Base-by-base conservation (phyloP, 345 rosid species). In the Draba incana region DNA sequence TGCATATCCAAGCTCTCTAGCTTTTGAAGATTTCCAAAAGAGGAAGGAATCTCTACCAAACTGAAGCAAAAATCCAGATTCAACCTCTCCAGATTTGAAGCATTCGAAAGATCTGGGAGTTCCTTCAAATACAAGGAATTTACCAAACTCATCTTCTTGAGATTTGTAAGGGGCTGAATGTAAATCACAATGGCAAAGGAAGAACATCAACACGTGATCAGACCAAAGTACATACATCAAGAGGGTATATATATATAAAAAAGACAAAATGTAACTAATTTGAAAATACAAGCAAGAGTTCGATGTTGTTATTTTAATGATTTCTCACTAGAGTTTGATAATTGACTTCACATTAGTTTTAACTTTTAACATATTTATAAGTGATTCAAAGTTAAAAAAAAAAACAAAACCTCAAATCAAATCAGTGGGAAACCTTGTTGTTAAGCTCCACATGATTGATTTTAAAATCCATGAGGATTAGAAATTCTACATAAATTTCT, bases 131-230 rank as follows among this genome's bases (percentile, higher is more conserved):
- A 5, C 12, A 3, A 0, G 10, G 66, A 77, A 2, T 4, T 0
- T 2, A 8, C 1, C 30, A 80, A 65, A 23, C 41, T 28, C n/a
- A 80, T 24, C 39, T 30, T 11, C 44, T 46, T 72, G 20, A 77
- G 52, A 14, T 68, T 77, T 12, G 6, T 45, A 12, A 62, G 30
- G 41, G 11, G 23, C 75, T 77, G 60, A 45, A 54, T 54, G 24
- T 11, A 20, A 71, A 71, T 11, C 23, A 12, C 2, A n/a, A 23
- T 23, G 10, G 14, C 11, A 35, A 35, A 35, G 7, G 14, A 28
- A 3, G 14, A 24, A 27, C 4, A 43, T 49, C 8, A 49, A 3
- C 4, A 49, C 54, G 10, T 10, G 54, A 49, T 0, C 45, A 11
- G 4, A 20, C 20, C 20, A 20, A 10, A 20, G 37, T 1, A 33